phyloP scores from a whole-genome alignment of 2,329 filamentous ascomycete genomes.

The Penicillium crustosum region DNA sequence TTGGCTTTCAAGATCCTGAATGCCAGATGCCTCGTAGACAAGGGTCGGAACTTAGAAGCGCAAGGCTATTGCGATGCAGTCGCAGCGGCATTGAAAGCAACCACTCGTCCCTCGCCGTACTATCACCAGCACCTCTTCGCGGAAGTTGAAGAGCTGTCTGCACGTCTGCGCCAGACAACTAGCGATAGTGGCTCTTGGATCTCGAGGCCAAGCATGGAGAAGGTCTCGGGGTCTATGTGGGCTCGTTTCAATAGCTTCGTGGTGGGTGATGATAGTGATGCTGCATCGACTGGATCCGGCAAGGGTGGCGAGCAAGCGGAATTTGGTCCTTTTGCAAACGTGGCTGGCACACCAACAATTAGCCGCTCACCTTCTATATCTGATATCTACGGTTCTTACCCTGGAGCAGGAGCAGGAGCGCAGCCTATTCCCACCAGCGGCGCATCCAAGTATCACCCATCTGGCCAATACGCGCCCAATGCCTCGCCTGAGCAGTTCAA shows the following conservation, averaged over 20 bases:
- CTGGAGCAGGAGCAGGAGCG: constrained; percentile 35
- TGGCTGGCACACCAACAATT: constrained; percentile 72
- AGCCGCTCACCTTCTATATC: constrained; percentile 72
- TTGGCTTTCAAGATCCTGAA: constrained; percentile 90
- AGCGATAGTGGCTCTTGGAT: constrained; percentile 86
- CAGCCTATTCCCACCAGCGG: constrained; percentile 35
- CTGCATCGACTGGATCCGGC: constrained; percentile 57
- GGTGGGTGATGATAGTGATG: constrained; percentile 79
- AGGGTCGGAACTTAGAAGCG: constrained; percentile 78
- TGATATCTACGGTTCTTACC: constrained; percentile 69
- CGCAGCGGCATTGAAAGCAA: constrained; percentile 69
- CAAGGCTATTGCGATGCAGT: constrained; percentile 90
- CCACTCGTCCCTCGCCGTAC: constrained; percentile 82
- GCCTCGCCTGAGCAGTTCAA: constrained; percentile 54
- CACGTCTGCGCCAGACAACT: constrained; percentile 79
- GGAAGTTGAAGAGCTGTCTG: constrained; percentile 78
- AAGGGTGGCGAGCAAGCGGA: constrained; percentile 58
- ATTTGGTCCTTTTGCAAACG: constrained; percentile 76
- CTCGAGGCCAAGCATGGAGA: constrained; percentile 91
- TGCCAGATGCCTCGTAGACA: constrained; percentile 78
- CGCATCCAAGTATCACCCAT: constrained; percentile 47
- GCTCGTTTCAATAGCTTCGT: constrained; percentile 96
- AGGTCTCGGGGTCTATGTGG: constrained; percentile 87
- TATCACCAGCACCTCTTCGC: constrained; percentile 73
- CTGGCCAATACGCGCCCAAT: constrained; percentile 47